Conservation (phyloP, 305 asterid genomes). For the Euphrasia arctica region DNA sequence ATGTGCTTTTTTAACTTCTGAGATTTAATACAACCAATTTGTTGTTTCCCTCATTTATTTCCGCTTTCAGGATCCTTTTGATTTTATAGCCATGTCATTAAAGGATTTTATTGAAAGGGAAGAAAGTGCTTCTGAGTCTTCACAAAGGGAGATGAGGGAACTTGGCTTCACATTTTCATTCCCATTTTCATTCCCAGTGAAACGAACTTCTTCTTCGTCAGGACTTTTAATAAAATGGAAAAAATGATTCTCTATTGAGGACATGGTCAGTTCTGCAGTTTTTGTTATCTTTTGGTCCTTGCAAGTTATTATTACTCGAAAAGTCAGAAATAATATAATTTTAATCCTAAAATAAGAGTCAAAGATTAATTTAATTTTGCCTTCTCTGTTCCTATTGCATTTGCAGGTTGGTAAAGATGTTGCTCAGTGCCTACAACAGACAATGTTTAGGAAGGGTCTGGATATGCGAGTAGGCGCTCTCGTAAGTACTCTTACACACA, state of each 20-base stretch:
- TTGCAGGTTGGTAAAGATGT: constrained; percentile 70
- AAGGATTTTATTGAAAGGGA: constrained; percentile 58
- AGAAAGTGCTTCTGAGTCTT: constrained; percentile 35
- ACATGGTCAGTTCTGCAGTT: constrained; percentile 49
- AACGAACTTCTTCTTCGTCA: constrained; percentile 62
- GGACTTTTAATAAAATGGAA: constrained; percentile 87
- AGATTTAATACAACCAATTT: constrained; percentile 6
- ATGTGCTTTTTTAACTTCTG: not conserved
- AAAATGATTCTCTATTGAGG: constrained; percentile 64
- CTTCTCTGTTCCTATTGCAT: not conserved
- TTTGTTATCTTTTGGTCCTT: not conserved
- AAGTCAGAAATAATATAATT: not conserved
- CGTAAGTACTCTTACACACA: constrained; percentile 45
- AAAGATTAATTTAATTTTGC: not conserved
- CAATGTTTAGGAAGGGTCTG: constrained; percentile 57
- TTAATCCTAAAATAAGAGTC: constrained; percentile 1
- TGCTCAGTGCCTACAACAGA: constrained; percentile 65
- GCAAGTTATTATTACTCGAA: not conserved
- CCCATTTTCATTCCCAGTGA: constrained; percentile 71
- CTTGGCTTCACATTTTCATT: constrained; percentile 92
- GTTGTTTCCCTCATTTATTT: constrained; percentile 18
- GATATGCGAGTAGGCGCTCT: constrained; percentile 73
- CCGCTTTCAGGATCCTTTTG: constrained; percentile 68
- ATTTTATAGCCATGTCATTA: constrained; percentile 62
- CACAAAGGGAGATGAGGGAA: constrained; percentile 38